Base-by-base conservation (phyloP, 1,284 basidiomycete genomes). In the Ceratobasidium papillatum region DNA sequence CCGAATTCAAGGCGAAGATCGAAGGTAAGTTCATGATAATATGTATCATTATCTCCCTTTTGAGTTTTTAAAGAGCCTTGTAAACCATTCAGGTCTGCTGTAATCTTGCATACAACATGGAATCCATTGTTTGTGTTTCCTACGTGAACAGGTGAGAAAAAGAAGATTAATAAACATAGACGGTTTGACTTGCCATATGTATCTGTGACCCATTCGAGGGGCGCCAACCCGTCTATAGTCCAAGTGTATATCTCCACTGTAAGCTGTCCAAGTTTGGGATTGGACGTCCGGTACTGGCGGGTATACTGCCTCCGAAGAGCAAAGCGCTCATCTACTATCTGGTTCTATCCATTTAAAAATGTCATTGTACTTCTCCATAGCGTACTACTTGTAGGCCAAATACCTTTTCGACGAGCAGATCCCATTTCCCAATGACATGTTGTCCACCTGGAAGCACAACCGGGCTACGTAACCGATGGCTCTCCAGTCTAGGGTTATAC, bases 1-100 rank as follows among this genome's bases (percentile, higher is more conserved):
- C 52, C 65, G 43, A 68, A 68, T n/a, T 54, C 49, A 43, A 68
- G 19, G 30, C 65, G 56, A 11, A 68, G 19, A 7, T 54, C 36
- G 30, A 68, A 68, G 11, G 43, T 34, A 7, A 68, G 51, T 19
- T n/a, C 7, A n/a, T n/a, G n/a, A n/a, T 49, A 68, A 22, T 27
- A 68, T 2, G 14, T 22, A 17, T 22, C 65, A 3, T 36, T 22
- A n/a, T 30, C 8, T 30, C 65, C 36, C 34, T 30, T 7, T 4
- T 27, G 17, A n/a, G 25, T 41, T 43, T 8, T 36, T 7, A 68
- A 30, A 14, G 65, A 49, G 3, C 65, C 65, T 36, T 22, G 19
- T 51, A 68, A 9, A 2, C 34, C 36, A n/a, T 9, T 68, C 32
- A 68, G n/a, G 12, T 68, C 36, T n/a, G 49, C 65, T 25, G n/a